Percentiles rank a stretch among this genome's conserved stretches.
Conservation (phyloP, 2,329 filamentous ascomycete species). For the Thielaviopsis punctulata region DNA sequence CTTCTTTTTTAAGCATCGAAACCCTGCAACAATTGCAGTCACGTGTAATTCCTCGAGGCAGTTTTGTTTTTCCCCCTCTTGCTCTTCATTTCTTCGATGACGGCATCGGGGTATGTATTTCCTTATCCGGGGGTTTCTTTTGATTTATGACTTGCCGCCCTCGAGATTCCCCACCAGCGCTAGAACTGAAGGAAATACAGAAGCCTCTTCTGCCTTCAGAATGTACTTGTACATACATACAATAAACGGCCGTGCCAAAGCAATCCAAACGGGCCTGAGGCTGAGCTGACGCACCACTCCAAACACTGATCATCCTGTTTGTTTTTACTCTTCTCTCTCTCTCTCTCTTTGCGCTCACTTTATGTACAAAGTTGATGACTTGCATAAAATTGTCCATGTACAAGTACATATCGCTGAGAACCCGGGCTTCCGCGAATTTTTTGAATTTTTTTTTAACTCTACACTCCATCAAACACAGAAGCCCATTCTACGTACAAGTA, state of each 20-base stretch:
- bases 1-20: not conserved
- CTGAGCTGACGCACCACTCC: constrained; percentile 4
- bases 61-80: not conserved
- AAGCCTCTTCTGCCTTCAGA: not conserved
- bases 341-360: not conserved
- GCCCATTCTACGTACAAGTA: no score
- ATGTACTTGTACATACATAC: no score
- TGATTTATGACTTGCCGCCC: no score
- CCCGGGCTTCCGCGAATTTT: not conserved
- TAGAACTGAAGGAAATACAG: not conserved
- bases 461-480: no score
- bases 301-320: not conserved
- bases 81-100: no score
- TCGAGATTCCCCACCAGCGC: not conserved
- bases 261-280: constrained; percentile 1
- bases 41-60: no score
- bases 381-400: no score
- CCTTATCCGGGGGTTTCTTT: no score
- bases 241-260: constrained; percentile 3
- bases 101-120: no score
- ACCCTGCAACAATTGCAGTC: no score
- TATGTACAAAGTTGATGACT: not conserved
- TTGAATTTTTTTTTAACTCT: not conserved
- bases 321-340: not conserved
- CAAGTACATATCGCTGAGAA: no score